Evolutionary conservation across 352 stramenopile genomes (phyloP).

Genomic region (Phytophthora hibernalis): DNA sequence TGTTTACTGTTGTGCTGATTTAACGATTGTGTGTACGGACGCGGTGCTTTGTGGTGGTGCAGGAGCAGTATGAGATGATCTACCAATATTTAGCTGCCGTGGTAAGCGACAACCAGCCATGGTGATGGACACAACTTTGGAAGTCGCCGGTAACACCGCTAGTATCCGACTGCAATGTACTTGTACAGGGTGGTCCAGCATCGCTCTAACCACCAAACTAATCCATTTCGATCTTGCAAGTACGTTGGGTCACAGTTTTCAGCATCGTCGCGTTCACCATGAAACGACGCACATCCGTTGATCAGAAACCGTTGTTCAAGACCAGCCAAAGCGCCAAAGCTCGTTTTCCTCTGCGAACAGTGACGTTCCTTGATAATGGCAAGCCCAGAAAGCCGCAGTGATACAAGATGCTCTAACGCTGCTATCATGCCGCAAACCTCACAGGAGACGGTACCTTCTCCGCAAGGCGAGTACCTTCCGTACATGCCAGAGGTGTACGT

Average conservation of each 20-base stretch:
- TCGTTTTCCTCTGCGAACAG: background rate
- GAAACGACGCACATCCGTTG: no score
- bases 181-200: background rate
- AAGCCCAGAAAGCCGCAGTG: conserved; percentile 1
- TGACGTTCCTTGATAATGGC: background rate
- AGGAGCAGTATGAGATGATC: conserved; percentile 90
- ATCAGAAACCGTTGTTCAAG: background rate
- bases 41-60: conserved; percentile 2
- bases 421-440: conserved; percentile 12
- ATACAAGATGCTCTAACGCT: background rate
- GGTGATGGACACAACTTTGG: conserved; percentile 49
- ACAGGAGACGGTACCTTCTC: conserved; percentile 15
- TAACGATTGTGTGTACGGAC: conserved; percentile 1
- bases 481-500: background rate
- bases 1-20: background rate
- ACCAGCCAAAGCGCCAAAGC: background rate
- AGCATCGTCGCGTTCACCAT: background rate
- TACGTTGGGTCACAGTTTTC: background rate
- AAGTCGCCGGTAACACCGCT: background rate
- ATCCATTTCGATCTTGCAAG: conserved; percentile 1
- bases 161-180: conserved; percentile 2
- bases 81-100: conserved; percentile 82
- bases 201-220: conserved; percentile 1
- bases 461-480: conserved; percentile 18
- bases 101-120: conserved; percentile 55